Evolutionary conservation across 805 yeast species (phyloP).

Genomic region (Saturnispora serradocipensis): DNA sequence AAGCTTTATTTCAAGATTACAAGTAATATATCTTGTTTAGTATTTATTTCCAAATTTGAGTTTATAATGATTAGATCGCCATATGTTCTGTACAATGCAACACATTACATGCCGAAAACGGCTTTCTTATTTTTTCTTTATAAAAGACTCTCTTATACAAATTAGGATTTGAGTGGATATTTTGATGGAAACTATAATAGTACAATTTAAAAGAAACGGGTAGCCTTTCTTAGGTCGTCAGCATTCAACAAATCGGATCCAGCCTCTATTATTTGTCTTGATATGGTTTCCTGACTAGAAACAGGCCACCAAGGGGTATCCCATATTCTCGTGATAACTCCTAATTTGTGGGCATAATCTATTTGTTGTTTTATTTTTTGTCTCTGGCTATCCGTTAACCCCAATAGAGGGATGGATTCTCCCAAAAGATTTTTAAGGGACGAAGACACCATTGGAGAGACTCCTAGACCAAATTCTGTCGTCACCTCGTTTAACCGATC

Average conservation of each 20-base stretch:
- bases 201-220: not conserved
- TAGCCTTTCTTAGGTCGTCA: conserved; percentile 40
- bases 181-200: not conserved
- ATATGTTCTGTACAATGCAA: not conserved
- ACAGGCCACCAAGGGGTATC: conserved; percentile 65
- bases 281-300: conserved; percentile 33
- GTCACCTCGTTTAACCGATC: conserved; percentile 12
- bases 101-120: not conserved
- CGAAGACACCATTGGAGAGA: conserved; percentile 31
- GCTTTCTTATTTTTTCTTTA: not conserved
- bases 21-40: not conserved
- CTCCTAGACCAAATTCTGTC: conserved; percentile 5
- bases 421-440: conserved; percentile 22
- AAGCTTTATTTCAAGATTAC: too few relatives aligned
- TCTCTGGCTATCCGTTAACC: conserved; percentile 30
- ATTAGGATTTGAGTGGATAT: too few relatives aligned
- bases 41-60: not conserved
- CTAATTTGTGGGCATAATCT: conserved; percentile 38
- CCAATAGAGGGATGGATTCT: conserved; percentile 13
- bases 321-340: conserved; percentile 57
- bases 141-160: too few relatives aligned
- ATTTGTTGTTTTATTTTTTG: conserved; percentile 23
- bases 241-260: conserved; percentile 55
- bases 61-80: not conserved
- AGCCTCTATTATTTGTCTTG: conserved; percentile 37